Base-by-base conservation (phyloP, 345 rosid genomes). In the Microthlaspi erraticum region DNA sequence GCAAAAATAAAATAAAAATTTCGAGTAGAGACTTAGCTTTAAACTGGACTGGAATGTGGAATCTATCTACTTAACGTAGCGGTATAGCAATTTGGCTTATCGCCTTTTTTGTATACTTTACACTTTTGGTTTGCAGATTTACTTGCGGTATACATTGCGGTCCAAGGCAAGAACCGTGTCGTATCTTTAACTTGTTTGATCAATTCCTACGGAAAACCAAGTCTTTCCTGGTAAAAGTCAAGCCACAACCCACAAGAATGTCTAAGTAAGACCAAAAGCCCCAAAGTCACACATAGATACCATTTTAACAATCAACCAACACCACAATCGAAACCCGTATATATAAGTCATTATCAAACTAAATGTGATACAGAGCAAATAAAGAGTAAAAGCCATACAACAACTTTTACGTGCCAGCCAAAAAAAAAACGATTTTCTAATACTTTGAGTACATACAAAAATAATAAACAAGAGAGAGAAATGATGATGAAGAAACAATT, bases 171-270 rank as follows among this genome's bases (percentile, higher is more conserved):
- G 2, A 60, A 66, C 34, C 68, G 73, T 67, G 78, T 74, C 56
- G 8, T 57, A 8, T 57, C 62, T 60, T 60, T 50, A 66, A 74
- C 57, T 67, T 67, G 73, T 74, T 74, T 74, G 73, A 74, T 74
- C 78, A 74, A 60, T 74, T 74, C 78, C 56, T 20, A 34, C 44
- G 6, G 77, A 73, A 73, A 57, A 41, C 52, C 36, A 65, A 74
- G 68, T 74, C 68, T 43, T 74, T 60, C 55, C 49, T 67, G 60
- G 68, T 74, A 52, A 74, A 74, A 74, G 78, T 74, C 78, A 74
- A 74, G 72, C 43, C 49, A 60, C 78, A 74, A 74, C 67, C 43
- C 49, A 60, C 57, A 54, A 51, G 50, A 60, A 60, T 18, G 29
- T 48, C 51, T 48, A 13, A 56, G 71, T 64, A 56, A 58, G 71